Conservation (phyloP, 2,329 filamentous ascomycete genomes). For the Intubia oerlemansii region DNA sequence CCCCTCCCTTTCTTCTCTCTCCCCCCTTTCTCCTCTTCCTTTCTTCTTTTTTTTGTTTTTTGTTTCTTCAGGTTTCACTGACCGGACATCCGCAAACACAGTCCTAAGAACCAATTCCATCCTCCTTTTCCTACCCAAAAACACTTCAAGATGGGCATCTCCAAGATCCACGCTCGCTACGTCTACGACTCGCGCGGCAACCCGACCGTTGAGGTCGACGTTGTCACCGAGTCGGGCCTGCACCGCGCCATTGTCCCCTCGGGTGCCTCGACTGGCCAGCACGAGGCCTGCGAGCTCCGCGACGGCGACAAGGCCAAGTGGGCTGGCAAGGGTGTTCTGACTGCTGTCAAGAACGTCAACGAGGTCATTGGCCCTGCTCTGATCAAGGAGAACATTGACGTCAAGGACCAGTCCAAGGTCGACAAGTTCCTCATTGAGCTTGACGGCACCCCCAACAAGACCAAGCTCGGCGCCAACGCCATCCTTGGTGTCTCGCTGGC, state of each 20-base stretch:
- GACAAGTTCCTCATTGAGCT: slow-evolving; percentile 73
- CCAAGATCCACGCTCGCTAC: slow-evolving; percentile 77
- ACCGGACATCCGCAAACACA: slow-evolving; percentile 3
- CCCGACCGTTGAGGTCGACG: slow-evolving; percentile 95
- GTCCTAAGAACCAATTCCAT: background rate
- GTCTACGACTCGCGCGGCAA: slow-evolving; percentile 98
- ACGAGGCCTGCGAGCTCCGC: slow-evolving; percentile 80
- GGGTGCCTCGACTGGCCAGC: slow-evolving; percentile 83
- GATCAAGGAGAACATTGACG: slow-evolving; percentile 65
- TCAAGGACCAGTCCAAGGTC: slow-evolving; percentile 67
- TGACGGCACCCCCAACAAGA: slow-evolving; percentile 72
- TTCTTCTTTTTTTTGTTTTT: slow-evolving; percentile 1
- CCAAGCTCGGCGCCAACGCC: slow-evolving; percentile 71
- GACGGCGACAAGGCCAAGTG: slow-evolving; percentile 77
- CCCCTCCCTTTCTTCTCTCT: background rate
- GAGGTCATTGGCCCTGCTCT: slow-evolving; percentile 56
- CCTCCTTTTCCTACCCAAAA: background rate
- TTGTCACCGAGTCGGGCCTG: slow-evolving; percentile 87
- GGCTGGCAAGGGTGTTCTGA: slow-evolving; percentile 70
- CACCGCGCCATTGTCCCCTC: slow-evolving; percentile 96
- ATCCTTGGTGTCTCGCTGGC: slow-evolving; percentile 72
- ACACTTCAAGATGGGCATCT: slow-evolving; percentile 56
- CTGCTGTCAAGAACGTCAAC: slow-evolving; percentile 78
- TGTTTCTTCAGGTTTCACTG: slow-evolving; percentile 1
- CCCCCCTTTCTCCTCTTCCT: background rate